Conservation (phyloP, 768 basidiomycete genomes). For the Xanthoconium stramineum region DNA sequence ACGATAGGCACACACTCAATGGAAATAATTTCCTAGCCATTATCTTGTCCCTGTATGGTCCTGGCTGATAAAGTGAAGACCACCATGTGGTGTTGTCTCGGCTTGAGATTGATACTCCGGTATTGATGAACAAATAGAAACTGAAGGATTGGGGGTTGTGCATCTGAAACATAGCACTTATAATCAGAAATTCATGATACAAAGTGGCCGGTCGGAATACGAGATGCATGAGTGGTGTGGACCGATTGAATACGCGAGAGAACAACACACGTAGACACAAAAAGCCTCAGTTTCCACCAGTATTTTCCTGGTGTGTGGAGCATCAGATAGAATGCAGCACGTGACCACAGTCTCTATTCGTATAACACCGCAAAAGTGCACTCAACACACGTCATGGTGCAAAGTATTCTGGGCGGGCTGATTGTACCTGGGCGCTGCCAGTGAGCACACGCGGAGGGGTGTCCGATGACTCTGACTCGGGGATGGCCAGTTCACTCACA, state of each 20-base stretch:
- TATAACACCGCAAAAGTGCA: not conserved
- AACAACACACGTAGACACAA: conserved; percentile 2
- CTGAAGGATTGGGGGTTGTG: not conserved
- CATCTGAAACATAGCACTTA: not conserved
- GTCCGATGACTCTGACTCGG: too few species aligned
- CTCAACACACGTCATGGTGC: not conserved
- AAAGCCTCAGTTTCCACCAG: not conserved
- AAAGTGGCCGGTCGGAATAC: not conserved
- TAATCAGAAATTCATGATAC: not conserved
- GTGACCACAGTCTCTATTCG: not conserved
- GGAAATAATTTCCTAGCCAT: too few species aligned
- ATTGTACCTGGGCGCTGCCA: not conserved
- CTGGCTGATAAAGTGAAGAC: not conserved
- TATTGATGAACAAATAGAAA: not conserved
- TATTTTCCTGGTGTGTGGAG: not conserved
- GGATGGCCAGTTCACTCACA: not conserved
- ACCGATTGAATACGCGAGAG: too few species aligned
- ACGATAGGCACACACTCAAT: not conserved
- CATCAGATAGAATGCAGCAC: not conserved
- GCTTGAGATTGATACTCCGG: not conserved
- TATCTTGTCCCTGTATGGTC: not conserved
- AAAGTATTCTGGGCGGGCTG: not conserved
- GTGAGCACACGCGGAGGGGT: not conserved
- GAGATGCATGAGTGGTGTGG: not conserved
- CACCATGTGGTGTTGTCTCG: not conserved